Evolutionary conservation across 306 rosid genomes (phyloP).

Genomic region (Hippophae tibetana): DNA sequence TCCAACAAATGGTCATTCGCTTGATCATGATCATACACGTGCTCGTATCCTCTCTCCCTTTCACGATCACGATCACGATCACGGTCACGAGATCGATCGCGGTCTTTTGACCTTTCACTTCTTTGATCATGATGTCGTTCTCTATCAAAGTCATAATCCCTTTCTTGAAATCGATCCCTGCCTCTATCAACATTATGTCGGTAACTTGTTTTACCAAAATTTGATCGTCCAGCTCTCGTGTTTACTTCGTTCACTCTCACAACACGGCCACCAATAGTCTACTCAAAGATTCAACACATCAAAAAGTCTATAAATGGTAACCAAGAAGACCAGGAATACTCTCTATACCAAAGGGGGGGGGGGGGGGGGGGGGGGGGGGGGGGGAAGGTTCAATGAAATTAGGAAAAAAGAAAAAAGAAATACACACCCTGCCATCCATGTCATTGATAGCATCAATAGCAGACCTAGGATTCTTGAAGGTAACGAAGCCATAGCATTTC

Average conservation of each 20-base stretch:
- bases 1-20: constrained; percentile 31
- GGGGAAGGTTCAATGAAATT: background rate
- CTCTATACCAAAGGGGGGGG: background rate
- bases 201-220: constrained; percentile 52
- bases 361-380: background rate
- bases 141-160: constrained; percentile 44
- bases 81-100: constrained; percentile 45
- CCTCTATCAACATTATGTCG: constrained; percentile 41
- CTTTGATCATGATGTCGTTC: constrained; percentile 38
- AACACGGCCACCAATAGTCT: constrained; percentile 74
- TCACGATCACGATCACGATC: constrained; percentile 45
- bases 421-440: constrained; percentile 87
- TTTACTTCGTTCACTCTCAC: constrained; percentile 76
- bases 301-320: constrained; percentile 14
- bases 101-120: constrained; percentile 44
- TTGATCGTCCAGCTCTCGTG: constrained; percentile 56
- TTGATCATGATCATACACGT: constrained; percentile 32
- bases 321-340: background rate
- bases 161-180: constrained; percentile 35
- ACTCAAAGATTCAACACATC: constrained; percentile 28
- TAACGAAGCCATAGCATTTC: constrained; percentile 86
- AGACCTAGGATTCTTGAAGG: constrained; percentile 81
- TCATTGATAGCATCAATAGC: constrained; percentile 74
- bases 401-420: background rate
- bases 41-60: constrained; percentile 47